Evolutionary conservation across 148 eudicot species (phyloP), one percentile per base, ranked within the genome.

Genomic region (Fagopyrum esculentum): DNA sequence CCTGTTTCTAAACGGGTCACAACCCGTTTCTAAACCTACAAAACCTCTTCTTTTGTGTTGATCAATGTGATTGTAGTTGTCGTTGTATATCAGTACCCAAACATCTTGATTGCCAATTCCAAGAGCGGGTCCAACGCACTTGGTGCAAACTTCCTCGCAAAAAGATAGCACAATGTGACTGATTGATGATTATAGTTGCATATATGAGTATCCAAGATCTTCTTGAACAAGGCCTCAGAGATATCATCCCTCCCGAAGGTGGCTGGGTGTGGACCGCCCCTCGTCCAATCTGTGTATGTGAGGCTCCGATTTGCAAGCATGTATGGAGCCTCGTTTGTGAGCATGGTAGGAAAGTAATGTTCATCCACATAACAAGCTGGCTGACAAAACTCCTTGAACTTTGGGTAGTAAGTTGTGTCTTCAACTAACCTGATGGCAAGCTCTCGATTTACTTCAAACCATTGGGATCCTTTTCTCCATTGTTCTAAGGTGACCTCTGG

Each of bases 331-430:
- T 77, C 69, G 15, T 83, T 83, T 48, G 80, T 78, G 9, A 86
- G 80, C 88, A 83, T 86, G 17, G 88, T 86, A 0, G 89, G 89
- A 40, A 86, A 86, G 75, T 86, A 86, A 35, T 86, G 89, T 75
- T 86, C 89, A 49, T 86, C 89, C 50, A 82, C 87, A 45, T 86
- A 86, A 72, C 89, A 86, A 12, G 80, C 85, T 47, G 87, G 87
- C 75, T 44, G 78, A 71, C 89, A 86, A 50, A 79, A 83, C 29
- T 69, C 69, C 73, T 78, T 79, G 72, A 86, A 86, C 77, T 83
- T 83, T 1, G 86, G 83, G 63, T 83, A 82, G 76, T 79, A 86
- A 9, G 13, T 46, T 9, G n/a, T 54, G 56, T 86, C 89, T 75
- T 74, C 74, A 22, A 84, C 81, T 35, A 86, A 78, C 57, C 68